These are phyloP conservation scores for Zasmidium angulare DNA, from an alignment of 2,329 filamentous ascomycete species.

Conservation along the genomic window DNA sequence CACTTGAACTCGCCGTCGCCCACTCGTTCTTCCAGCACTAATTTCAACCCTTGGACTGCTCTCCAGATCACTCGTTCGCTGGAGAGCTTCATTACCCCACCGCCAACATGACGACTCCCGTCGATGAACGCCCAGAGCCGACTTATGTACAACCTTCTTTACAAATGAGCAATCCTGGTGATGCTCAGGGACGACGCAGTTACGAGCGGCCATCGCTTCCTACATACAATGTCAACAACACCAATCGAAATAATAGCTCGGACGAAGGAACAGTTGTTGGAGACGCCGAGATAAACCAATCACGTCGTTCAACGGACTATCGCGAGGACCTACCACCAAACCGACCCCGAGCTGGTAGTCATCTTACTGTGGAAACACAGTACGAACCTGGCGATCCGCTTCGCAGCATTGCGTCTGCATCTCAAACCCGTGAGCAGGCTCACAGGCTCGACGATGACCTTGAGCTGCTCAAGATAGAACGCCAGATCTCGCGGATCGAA, in stretches of 20 bases:
- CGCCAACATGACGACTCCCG: conserved; percentile 34
- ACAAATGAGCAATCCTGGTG: conserved; percentile 20
- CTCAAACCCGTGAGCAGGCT: conserved; percentile 59
- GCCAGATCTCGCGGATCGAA: conserved; percentile 52
- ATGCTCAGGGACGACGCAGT: conserved; percentile 12
- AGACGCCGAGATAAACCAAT: conserved; percentile 23
- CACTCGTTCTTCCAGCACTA: background rate
- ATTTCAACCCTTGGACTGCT: background rate
- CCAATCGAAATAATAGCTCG: conserved; percentile 24
- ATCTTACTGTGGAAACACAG: conserved; percentile 47
- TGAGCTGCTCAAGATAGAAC: conserved; percentile 64
- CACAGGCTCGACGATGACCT: conserved; percentile 66
- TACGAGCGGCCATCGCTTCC: conserved; percentile 25
- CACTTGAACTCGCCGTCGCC: background rate
- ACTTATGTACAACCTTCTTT: conserved; percentile 32
- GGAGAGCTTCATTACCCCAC: conserved; percentile 2
- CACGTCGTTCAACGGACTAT: conserved; percentile 9
- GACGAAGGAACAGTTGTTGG: conserved; percentile 38
- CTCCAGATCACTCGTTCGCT: conserved; percentile 17
- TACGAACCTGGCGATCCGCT: conserved; percentile 33
- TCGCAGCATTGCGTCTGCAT: conserved; percentile 47
- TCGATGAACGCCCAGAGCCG: conserved; percentile 36
- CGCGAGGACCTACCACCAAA: conserved; percentile 10
- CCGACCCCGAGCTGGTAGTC: conserved; percentile 34
- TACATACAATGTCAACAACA: conserved; percentile 35